Evolutionary conservation across 2,329 filamentous ascomycete genomes (phyloP).

Genomic region (Macroventuria anomochaeta): DNA sequence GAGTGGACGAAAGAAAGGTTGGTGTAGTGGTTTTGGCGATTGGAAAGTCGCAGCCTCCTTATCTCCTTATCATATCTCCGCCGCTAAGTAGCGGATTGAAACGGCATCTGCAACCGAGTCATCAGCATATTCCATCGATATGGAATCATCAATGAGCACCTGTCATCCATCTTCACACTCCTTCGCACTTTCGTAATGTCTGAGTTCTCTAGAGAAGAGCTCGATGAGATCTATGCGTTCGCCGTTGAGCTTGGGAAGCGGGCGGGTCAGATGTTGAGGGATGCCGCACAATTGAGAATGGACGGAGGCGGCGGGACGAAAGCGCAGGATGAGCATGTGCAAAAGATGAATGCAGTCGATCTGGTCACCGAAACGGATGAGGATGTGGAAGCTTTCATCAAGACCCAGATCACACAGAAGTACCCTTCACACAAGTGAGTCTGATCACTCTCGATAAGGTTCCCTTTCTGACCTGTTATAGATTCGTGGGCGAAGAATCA

Average conservation of each 20-base stretch:
- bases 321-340: constrained; percentile 54
- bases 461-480: constrained; percentile 37
- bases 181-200: constrained; percentile 25
- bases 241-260: constrained; percentile 73
- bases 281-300: constrained; percentile 66
- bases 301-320: constrained; percentile 41
- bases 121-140: constrained; percentile 5
- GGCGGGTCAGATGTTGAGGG: constrained; percentile 71
- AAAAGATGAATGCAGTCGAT: constrained; percentile 79
- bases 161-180: background rate
- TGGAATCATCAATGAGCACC: constrained; percentile 8
- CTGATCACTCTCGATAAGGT: background rate
- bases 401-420: constrained; percentile 61
- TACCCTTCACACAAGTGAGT: constrained; percentile 72
- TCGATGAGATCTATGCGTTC: constrained; percentile 72
- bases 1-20: background rate
- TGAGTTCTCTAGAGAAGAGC: constrained; percentile 51
- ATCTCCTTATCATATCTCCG: constrained; percentile 17
- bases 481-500: constrained; percentile 78
- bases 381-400: constrained; percentile 76
- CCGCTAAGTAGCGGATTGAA: constrained; percentile 13
- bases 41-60: background rate
- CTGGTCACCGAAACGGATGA: constrained; percentile 79
- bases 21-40: background rate
- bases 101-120: constrained; percentile 18